These are phyloP conservation scores for Hypoxylon sp. DNA, from an alignment of 2,329 filamentous ascomycete species.

Conservation along the genomic window DNA sequence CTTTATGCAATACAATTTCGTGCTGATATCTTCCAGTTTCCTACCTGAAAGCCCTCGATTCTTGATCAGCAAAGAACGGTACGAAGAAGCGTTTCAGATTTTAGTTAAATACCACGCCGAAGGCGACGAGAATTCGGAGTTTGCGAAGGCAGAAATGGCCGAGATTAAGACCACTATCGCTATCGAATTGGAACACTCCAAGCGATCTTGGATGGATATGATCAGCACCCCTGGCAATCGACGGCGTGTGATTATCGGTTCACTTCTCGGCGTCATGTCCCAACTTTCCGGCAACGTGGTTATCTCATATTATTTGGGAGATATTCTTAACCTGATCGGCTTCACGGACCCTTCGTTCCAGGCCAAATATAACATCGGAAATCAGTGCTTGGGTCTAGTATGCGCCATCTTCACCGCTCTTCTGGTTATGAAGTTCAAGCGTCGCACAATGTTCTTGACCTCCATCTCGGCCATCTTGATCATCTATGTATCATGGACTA, in stretches of 20 bases:
- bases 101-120: slow-evolving; percentile 61
- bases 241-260: slow-evolving; percentile 64
- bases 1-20: neutral
- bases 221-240: slow-evolving; percentile 66
- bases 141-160: slow-evolving; percentile 66
- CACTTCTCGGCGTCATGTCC: slow-evolving; percentile 67
- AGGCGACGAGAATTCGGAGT: slow-evolving; percentile 61
- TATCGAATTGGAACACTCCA: slow-evolving; percentile 62
- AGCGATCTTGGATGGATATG: slow-evolving; percentile 68
- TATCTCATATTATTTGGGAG: slow-evolving; percentile 64
- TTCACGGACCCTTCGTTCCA: slow-evolving; percentile 60
- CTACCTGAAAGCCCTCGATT: slow-evolving; percentile 54
- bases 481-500: slow-evolving; percentile 70
- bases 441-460: slow-evolving; percentile 67
- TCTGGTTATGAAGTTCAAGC: slow-evolving; percentile 61
- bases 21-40: slow-evolving; percentile 46
- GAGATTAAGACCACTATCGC: slow-evolving; percentile 68
- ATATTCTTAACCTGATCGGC: slow-evolving; percentile 63
- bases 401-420: slow-evolving; percentile 62
- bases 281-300: slow-evolving; percentile 69
- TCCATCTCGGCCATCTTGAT: slow-evolving; percentile 66
- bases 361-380: slow-evolving; percentile 64
- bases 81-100: slow-evolving; percentile 54
- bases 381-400: slow-evolving; percentile 64
- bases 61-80: slow-evolving; percentile 53